Evolutionary conservation across 306 rosid species (phyloP).

Genomic region (Castanospermum australe): DNA sequence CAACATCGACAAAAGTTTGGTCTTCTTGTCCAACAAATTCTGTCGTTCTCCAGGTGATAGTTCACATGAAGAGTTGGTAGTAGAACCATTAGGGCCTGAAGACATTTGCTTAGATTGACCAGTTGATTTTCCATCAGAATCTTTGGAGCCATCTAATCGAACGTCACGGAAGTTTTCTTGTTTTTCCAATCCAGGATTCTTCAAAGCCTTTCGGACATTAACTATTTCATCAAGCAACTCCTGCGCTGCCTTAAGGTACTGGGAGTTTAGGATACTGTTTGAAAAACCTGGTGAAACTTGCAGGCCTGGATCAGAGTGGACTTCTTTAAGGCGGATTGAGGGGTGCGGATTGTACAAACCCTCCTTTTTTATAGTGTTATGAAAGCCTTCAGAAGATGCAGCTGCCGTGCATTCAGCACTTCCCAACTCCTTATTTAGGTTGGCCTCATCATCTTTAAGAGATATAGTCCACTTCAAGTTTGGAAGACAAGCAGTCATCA

Average conservation of each 20-base stretch:
- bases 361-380: conserved; percentile 40
- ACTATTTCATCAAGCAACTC: conserved; percentile 76
- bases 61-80: conserved; percentile 41
- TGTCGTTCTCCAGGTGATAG: conserved; percentile 57
- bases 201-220: conserved; percentile 62
- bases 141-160: conserved; percentile 49
- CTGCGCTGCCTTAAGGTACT: conserved; percentile 67
- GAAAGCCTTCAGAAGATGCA: conserved; percentile 38
- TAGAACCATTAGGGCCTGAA: conserved; percentile 40
- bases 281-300: conserved; percentile 36
- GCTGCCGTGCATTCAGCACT: conserved; percentile 48
- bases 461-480: conserved; percentile 26
- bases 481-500: conserved; percentile 31
- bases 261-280: conserved; percentile 36
- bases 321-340: conserved; percentile 30
- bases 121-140: conserved; percentile 44
- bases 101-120: conserved; percentile 35
- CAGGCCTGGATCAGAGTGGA: conserved; percentile 30
- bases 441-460: conserved; percentile 35
- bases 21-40: conserved; percentile 64
- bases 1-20: conserved; percentile 69
- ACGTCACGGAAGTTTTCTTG: conserved; percentile 39
- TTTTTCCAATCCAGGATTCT: conserved; percentile 51
- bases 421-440: conserved; percentile 31
- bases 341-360: conserved; percentile 41